phyloP scores from a whole-genome alignment of 352 stramenopile species.

The Phytophthora cajani region DNA sequence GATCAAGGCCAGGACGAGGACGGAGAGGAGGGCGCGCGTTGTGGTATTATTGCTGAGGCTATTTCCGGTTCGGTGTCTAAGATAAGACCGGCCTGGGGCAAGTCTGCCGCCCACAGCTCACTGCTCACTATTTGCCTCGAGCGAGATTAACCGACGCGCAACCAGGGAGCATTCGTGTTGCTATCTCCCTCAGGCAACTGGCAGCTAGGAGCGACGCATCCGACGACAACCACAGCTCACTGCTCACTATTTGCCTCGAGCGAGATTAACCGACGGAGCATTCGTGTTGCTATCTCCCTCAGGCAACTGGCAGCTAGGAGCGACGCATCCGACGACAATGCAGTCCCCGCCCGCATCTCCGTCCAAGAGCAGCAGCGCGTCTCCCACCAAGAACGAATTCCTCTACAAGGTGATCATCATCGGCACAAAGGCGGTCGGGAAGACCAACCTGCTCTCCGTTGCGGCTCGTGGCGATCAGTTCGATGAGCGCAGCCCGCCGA shows the following conservation, averaged over 20 bases:
- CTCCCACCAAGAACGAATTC: constrained; percentile 49
- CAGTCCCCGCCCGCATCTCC: constrained; percentile 35
- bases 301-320: background rate
- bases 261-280: background rate
- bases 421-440: constrained; percentile 64
- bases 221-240: background rate
- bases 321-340: constrained; percentile 3
- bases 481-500: constrained; percentile 55
- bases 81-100: background rate
- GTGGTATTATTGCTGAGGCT: background rate
- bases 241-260: background rate
- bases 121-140: background rate
- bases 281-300: background rate
- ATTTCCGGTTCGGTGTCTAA: constrained; percentile 1
- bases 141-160: constrained; percentile 1
- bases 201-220: background rate
- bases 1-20: background rate
- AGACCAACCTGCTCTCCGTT: constrained; percentile 69
- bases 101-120: background rate
- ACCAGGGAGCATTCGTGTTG: background rate
- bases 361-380: constrained; percentile 33
- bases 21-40: background rate
- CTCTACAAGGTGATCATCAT: constrained; percentile 76
- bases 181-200: background rate
- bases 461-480: constrained; percentile 65